Conservation (phyloP, 805 yeast species). For the Candida michaelii region DNA sequence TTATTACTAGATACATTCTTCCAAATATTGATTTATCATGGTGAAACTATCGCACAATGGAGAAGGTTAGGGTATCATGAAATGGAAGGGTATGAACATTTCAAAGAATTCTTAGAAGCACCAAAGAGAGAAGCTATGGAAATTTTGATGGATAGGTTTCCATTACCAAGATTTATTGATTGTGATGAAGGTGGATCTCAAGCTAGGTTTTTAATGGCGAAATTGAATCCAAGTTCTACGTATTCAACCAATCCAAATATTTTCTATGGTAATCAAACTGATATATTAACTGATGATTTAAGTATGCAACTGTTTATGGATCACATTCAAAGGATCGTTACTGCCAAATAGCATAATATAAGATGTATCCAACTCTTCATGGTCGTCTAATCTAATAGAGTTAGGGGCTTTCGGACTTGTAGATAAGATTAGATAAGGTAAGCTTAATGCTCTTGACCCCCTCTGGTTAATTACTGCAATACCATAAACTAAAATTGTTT, state of each 20-base stretch:
- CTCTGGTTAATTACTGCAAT: no score
- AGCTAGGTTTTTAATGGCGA: conserved; percentile 93
- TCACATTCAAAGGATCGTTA: conserved; percentile 61
- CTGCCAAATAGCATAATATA: conserved; percentile 11
- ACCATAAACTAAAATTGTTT: no score
- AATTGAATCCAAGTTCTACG: conserved; percentile 90
- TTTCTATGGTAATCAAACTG: conserved; percentile 29
- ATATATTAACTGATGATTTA: conserved; percentile 93
- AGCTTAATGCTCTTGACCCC: no score
- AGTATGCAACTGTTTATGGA: conserved; percentile 92
- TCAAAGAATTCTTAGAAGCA: conserved; percentile 57
- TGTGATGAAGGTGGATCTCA: conserved; percentile 99
- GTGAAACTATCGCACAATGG: conserved; percentile 68
- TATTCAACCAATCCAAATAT: conserved; percentile 41
- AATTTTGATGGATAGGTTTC: conserved; percentile 63
- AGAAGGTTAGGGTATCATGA: conserved; percentile 63
- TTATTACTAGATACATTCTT: conserved; percentile 79
- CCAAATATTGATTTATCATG: conserved; percentile 67
- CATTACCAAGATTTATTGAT: conserved; percentile 86
- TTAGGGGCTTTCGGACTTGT: no score
- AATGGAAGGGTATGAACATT: conserved; percentile 56
- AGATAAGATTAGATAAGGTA: no score
- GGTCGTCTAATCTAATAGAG: no score
- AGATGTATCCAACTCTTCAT: no score
- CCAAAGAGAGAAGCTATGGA: conserved; percentile 69